Evolutionary conservation across 495 filamentous ascomycete species (phyloP).

Genomic region (Xylaria grammica): DNA sequence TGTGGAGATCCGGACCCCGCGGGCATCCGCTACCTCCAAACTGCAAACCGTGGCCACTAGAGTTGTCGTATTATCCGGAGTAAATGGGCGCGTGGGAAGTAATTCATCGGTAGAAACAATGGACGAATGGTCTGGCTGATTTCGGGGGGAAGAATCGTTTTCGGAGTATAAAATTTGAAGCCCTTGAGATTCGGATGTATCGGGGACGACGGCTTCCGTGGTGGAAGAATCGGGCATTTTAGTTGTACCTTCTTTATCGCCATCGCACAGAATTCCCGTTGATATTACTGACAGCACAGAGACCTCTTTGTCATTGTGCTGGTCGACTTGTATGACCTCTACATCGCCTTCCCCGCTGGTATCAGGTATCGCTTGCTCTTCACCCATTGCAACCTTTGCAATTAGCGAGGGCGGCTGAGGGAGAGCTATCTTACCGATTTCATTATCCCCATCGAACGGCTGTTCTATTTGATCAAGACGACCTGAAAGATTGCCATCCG

Average conservation of each 20-base stretch:
- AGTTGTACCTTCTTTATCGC: not conserved
- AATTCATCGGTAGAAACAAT: not conserved
- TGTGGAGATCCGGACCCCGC: not conserved
- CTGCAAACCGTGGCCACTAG: not conserved
- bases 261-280: not conserved
- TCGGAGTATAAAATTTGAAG: not conserved
- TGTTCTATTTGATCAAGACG: not conserved
- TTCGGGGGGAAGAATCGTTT: not conserved
- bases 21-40: not conserved
- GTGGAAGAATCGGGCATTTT: not conserved
- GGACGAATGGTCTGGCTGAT: not conserved
- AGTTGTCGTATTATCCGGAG: not conserved
- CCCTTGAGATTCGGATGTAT: not conserved
- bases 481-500: not conserved
- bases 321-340: not conserved
- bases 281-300: not conserved
- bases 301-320: not conserved
- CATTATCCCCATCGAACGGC: not conserved
- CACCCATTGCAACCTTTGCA: not conserved
- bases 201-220: not conserved
- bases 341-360: not conserved
- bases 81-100: not conserved
- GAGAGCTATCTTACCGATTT: not conserved
- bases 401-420: not conserved
- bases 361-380: not conserved